phyloP scores from a whole-genome alignment of 192 early-diverging fungal species.

The Podila clonocystis region DNA sequence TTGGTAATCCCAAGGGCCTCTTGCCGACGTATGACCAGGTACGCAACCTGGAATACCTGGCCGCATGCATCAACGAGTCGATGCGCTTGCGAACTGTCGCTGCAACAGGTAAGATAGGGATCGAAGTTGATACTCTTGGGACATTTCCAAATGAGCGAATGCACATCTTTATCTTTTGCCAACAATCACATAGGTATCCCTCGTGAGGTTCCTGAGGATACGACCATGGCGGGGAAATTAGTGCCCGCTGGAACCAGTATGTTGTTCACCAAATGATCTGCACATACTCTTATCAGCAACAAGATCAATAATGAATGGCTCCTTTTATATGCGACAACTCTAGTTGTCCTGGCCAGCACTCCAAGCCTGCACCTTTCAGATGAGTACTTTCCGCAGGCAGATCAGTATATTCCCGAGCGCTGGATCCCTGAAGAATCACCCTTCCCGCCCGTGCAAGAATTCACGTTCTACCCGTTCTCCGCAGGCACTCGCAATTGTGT shows the following conservation, averaged over 20 bases:
- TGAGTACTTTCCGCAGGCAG: slow-evolving; percentile 54
- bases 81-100: slow-evolving; percentile 54
- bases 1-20: neutral
- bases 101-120: slow-evolving; percentile 10
- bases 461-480: slow-evolving; percentile 56
- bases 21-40: slow-evolving; percentile 48
- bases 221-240: slow-evolving; percentile 51
- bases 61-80: slow-evolving; percentile 63
- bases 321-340: too few relatives aligned
- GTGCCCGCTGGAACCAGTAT: slow-evolving; percentile 56
- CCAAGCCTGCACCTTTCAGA: slow-evolving; percentile 29
- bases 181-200: slow-evolving; percentile 29
- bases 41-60: slow-evolving; percentile 54
- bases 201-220: slow-evolving; percentile 48
- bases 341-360: slow-evolving; percentile 20
- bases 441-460: slow-evolving; percentile 19
- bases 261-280: neutral
- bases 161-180: too few relatives aligned
- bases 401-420: slow-evolving; percentile 64
- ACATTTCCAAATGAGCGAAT: neutral
- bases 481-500: slow-evolving; percentile 58
- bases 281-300: neutral
- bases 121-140: neutral
- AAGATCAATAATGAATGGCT: neutral
- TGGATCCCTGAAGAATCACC: slow-evolving; percentile 47